A percentile compares a stretch with the other conserved stretches of the same genome.
Evolutionary conservation across 495 filamentous ascomycete species (phyloP).

Genomic region (Xylaria nigripes): DNA sequence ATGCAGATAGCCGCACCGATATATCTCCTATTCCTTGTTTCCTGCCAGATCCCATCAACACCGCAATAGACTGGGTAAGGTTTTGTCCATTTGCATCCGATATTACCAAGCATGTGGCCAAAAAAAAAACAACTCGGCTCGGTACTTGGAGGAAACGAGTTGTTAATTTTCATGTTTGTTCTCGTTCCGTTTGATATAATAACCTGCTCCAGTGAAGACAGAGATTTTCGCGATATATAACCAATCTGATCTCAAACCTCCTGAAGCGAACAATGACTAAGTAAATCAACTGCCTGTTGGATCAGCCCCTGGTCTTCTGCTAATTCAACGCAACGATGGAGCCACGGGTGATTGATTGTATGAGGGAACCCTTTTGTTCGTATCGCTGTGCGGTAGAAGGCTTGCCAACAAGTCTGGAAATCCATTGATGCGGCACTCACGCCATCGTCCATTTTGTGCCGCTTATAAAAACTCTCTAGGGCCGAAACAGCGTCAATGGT

Average conservation of each 20-base stretch:
- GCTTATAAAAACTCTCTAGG: slow-evolving; percentile 17
- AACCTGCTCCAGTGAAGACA: no score
- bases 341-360: slow-evolving; percentile 23
- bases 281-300: slow-evolving; percentile 16
- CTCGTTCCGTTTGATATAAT: no score
- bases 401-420: slow-evolving; percentile 15
- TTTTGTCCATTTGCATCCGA: no score
- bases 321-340: slow-evolving; percentile 20
- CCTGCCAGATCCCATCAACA: no score
- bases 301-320: slow-evolving; percentile 16
- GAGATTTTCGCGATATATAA: no score
- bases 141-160: no score
- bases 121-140: no score
- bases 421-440: slow-evolving; percentile 12
- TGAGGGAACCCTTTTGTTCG: slow-evolving; percentile 15
- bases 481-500: slow-evolving; percentile 23
- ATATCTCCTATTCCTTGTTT: no score
- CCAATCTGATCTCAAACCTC: slow-evolving; percentile 11
- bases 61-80: no score
- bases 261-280: slow-evolving; percentile 12
- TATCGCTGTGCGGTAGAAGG: slow-evolving; percentile 10
- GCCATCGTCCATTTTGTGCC: slow-evolving; percentile 9
- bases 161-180: no score
- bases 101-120: no score
- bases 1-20: no score